Evolutionary conservation across 805 yeast species (phyloP), one percentile per base, ranked within the genome.

Genomic region (Wilhelminamyces savonicus): DNA sequence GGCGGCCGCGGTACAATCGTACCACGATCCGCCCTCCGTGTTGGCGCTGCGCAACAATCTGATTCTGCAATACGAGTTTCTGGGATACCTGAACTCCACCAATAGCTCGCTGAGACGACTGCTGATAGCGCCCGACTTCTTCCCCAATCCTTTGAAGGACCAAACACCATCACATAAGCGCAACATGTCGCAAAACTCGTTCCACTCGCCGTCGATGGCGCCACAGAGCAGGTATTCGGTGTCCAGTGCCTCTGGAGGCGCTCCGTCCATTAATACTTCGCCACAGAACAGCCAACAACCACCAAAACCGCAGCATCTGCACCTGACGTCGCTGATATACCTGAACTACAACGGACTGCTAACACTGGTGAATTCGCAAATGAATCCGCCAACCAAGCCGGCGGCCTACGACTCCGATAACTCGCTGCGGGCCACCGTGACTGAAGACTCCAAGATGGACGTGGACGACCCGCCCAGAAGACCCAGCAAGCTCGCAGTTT

Each of bases 71-170:
- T 57, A 43, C 40, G 60, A 27, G 32, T 42, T 29, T 32, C 24
- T 32, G 19, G 44, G 39, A n/a, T n/a, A n/a, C 18, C 37, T 44
- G 18, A 39, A 38, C 27, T 54, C 55, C 6, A 46, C 47, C 18
- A 46, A 50, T 5, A 24, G 43, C 16, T 47, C 40, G 24, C 56
- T 64, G 30, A 51, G 72, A 40, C 55, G 69, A 30, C 60, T 69
- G 6, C 59, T 68, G 3, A 40, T 62, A 26, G 69, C 66, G 3
- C 69, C 62, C 7, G 72, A 66, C 34, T 48, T 61, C 29, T 64
- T 62, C 48, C 68, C 69, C 5, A 62, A 56, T 36, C 64, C 66
- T 7, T 39, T 54, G 29, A 19, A 27, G 10, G 29, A 23, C 30
- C 21, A 21, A 22, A 9, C 26, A 28, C 18, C 31, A n/a, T 13